A percentile compares a stretch with the other conserved stretches of the same genome.
Conservation (phyloP, 2,329 filamentous ascomycete species). For the Dactylellina drechsleri region DNA sequence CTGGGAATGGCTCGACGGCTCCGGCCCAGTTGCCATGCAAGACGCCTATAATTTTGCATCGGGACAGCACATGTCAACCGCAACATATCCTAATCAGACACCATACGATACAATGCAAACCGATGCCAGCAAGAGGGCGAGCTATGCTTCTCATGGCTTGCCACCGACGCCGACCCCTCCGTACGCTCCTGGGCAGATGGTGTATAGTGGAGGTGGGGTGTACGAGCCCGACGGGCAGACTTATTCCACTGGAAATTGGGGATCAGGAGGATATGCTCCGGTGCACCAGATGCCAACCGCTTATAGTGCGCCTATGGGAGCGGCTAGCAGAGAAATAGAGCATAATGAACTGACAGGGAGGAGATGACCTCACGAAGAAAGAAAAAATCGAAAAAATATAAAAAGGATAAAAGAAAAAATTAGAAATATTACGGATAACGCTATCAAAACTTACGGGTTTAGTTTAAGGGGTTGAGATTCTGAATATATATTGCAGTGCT, state of each 20-base stretch:
- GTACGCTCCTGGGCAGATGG: conserved; percentile 20
- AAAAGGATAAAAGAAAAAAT: not conserved
- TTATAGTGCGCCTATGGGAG: conserved; percentile 39
- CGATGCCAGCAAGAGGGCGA: conserved; percentile 35
- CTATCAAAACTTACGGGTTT: too few species aligned
- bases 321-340: conserved; percentile 28
- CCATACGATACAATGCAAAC: conserved; percentile 34
- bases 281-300: conserved; percentile 35
- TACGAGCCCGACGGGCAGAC: conserved; percentile 36
- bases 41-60: conserved; percentile 11
- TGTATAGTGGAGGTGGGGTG: conserved; percentile 44
- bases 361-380: conserved; percentile 10
- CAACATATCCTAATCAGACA: conserved; percentile 5
- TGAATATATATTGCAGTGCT: too few species aligned
- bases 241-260: conserved; percentile 20
- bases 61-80: not conserved
- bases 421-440: too few species aligned
- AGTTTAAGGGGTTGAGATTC: too few species aligned
- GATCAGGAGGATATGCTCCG: conserved; percentile 27
- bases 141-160: conserved; percentile 24
- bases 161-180: conserved; percentile 35
- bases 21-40: conserved; percentile 6
- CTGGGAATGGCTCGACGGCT: conserved; percentile 40
- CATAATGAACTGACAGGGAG: conserved; percentile 28
- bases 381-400: conserved; percentile 24